These are phyloP conservation scores for Herpetomonas samuelpessoai DNA, from an alignment of 208 protist genomes.

Conservation along the genomic window DNA sequence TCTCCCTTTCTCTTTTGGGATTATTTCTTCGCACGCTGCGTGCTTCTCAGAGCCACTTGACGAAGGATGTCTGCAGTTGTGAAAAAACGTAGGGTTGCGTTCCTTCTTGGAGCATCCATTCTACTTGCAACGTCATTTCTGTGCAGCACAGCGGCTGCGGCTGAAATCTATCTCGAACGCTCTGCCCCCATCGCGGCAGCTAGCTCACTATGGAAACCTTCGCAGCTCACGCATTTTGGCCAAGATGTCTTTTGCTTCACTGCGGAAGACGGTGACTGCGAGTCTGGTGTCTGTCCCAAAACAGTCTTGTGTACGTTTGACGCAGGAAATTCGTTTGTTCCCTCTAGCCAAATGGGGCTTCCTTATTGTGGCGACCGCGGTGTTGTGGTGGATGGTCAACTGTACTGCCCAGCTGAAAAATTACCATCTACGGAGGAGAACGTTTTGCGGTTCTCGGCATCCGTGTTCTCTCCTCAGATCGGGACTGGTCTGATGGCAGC, in stretches of 20 bases:
- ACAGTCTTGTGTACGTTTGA: slow-evolving; percentile 56
- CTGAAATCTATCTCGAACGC: neutral
- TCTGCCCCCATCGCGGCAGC: neutral
- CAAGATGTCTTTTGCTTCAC: slow-evolving; percentile 30
- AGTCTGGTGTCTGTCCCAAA: slow-evolving; percentile 14
- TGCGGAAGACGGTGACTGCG: slow-evolving; percentile 12
- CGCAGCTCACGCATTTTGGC: neutral
- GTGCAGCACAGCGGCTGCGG: no score
- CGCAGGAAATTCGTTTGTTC: slow-evolving; percentile 29
- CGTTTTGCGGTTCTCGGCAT: slow-evolving; percentile 11
- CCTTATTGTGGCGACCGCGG: slow-evolving; percentile 53
- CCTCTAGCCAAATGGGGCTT: slow-evolving; percentile 17
- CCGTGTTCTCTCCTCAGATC: slow-evolving; percentile 7
- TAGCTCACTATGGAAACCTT: slow-evolving; percentile 2
- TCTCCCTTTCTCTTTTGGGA: no score
- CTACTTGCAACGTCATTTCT: no score
- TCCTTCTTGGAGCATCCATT: no score
- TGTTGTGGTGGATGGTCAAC: slow-evolving; percentile 34
- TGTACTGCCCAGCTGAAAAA: slow-evolving; percentile 43
- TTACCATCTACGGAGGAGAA: slow-evolving; percentile 15
- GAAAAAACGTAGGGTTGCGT: no score
- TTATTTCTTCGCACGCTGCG: no score
- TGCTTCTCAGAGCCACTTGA: no score
- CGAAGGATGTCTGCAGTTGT: no score
- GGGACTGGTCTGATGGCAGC: neutral